Conservation (phyloP, 129 eudicot genomes). For the Chrysanthemum makinoi region DNA sequence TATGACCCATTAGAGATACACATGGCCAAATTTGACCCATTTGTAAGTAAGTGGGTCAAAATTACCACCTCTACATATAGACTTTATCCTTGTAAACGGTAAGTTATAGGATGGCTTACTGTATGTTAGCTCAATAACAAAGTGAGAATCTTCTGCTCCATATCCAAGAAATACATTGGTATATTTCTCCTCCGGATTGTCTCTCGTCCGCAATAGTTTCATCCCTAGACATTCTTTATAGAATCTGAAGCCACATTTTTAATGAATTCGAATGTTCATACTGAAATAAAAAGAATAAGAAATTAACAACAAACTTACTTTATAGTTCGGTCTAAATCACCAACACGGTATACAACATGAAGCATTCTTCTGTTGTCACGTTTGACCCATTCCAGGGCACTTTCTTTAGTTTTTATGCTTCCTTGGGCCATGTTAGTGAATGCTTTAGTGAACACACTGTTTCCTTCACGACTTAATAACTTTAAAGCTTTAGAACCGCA, state of each 20-base stretch:
- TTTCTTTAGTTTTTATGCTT: no score
- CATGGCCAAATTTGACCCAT: no score
- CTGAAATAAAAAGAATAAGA: neutral
- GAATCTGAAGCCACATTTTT: constrained; percentile 48
- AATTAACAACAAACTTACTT: constrained; percentile 47
- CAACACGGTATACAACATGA: constrained; percentile 96
- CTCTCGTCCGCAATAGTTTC: constrained; percentile 89
- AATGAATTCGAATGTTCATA: neutral
- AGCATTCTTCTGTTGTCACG: constrained; percentile 90
- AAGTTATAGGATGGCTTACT: constrained; percentile 44
- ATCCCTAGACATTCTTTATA: constrained; percentile 92
- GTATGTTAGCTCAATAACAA: constrained; percentile 91
- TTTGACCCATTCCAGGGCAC: constrained; percentile 61
- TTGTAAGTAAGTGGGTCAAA: no score
- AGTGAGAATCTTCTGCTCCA: constrained; percentile 98
- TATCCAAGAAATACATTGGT: constrained; percentile 97
- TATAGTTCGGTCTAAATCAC: constrained; percentile 89
- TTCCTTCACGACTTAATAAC: constrained; percentile 44
- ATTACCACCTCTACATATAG: neutral
- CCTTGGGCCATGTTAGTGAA: constrained; percentile 39
- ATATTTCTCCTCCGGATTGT: constrained; percentile 90
- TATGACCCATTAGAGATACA: constrained; percentile 30
- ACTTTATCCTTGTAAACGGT: neutral
- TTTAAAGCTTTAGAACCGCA: constrained; percentile 49
- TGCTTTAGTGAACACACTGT: constrained; percentile 28